Conservation (phyloP, 176 grass and related monocot genomes). For the Oryza australiensis region DNA sequence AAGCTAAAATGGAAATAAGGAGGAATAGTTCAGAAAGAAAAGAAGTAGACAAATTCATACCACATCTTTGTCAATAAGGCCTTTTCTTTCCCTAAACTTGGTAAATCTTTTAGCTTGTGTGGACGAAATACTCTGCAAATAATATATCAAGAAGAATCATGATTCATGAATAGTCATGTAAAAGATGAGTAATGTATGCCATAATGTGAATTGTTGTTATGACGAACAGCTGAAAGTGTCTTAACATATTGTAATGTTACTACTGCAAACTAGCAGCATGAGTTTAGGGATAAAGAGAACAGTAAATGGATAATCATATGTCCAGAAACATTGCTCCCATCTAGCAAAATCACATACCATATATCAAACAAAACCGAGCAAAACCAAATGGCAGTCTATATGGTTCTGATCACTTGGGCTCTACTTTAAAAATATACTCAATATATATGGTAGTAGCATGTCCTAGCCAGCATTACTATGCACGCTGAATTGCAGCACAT, state of each 20-base stretch:
- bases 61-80: slow-evolving; percentile 99
- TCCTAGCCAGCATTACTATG: background rate
- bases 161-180: background rate
- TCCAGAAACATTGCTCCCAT: slow-evolving; percentile 1
- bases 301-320: background rate
- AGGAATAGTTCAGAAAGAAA: background rate
- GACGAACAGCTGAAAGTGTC: slow-evolving; percentile 19
- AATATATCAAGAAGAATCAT: slow-evolving; percentile 30
- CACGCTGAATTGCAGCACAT: slow-evolving; percentile 6
- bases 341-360: background rate
- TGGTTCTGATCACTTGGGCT: background rate
- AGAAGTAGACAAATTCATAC: slow-evolving; percentile 51
- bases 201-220: slow-evolving; percentile 5
- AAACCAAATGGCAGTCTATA: background rate
- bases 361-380: slow-evolving; percentile 16
- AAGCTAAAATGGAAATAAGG: slow-evolving; percentile 28
- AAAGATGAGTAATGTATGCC: slow-evolving; percentile 15
- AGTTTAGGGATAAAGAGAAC: background rate
- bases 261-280: background rate
- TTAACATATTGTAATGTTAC: background rate
- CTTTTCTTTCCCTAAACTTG: slow-evolving; percentile 97
- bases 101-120: slow-evolving; percentile 97
- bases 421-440: background rate
- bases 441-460: background rate
- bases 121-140: slow-evolving; percentile 82